Percentiles rank a stretch among this genome's conserved stretches.
Conservation (phyloP, 2,329 filamentous ascomycete genomes). For the Penicillium griseofulvum region DNA sequence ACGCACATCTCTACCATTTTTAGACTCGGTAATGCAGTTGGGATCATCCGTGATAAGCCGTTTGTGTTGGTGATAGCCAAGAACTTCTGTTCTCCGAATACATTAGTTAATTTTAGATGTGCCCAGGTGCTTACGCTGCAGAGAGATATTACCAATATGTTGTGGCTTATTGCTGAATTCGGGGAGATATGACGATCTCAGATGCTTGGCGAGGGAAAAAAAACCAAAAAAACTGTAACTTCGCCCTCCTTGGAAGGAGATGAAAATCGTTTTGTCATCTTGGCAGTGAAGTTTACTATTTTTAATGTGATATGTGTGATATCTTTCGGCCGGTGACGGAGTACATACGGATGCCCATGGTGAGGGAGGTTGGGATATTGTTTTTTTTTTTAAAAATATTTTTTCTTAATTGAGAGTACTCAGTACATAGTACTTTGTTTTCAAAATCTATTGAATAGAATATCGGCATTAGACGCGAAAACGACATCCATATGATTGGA, state of each 20-base stretch:
- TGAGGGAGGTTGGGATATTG: background rate
- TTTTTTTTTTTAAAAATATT: no score
- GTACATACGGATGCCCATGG: background rate
- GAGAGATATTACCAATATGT: background rate
- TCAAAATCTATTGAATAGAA: no score
- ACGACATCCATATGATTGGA: background rate
- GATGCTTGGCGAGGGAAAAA: constrained; percentile 6
- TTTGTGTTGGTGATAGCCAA: constrained; percentile 5
- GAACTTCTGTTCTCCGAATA: background rate
- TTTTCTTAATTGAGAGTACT: no score
- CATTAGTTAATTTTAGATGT: constrained; percentile 2
- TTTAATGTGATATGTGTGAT: constrained; percentile 7
- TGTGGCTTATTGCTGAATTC: background rate
- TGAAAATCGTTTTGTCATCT: background rate
- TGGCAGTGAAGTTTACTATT: constrained; percentile 1
- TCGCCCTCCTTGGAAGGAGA: background rate
- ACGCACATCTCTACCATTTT: constrained; percentile 5
- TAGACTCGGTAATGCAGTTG: background rate
- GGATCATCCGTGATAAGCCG: background rate
- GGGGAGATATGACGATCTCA: background rate
- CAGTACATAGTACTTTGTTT: no score
- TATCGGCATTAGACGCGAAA: background rate
- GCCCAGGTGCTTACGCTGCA: background rate
- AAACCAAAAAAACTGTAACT: background rate
- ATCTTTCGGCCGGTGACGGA: background rate